Evolutionary conservation across 495 filamentous ascomycete species (phyloP), one percentile per base, ranked within the genome.

Genomic region (Terfezia claveryi): DNA sequence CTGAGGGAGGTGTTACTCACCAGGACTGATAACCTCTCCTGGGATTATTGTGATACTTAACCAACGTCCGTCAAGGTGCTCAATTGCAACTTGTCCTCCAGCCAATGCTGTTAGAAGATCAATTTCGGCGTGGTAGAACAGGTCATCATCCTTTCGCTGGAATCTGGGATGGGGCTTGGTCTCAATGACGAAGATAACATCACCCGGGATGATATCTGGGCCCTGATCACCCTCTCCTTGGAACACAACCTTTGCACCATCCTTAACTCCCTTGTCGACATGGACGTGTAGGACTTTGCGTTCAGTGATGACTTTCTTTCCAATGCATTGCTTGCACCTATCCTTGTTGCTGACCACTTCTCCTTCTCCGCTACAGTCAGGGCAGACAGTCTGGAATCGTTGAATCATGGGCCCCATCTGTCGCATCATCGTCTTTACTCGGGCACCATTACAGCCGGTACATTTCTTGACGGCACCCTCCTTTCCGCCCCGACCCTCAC

Each of bases 401-500:
- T 96, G 92, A 65, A 96, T 96, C 91, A 99, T 99, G 53, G 91
- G 91, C 53, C 92, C 91, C 88, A 96, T 96, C 74, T 96, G 92
- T 63, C 91, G 84, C 91, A 96, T 95, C 89, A 99, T 96, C 20
- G 83, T 94, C 80, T 96, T 96, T 85, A 94, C 92, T 70, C 91
- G 92, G 58, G 80, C 76, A 62, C 91, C 91, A 57, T 92, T 85
- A 69, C 91, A 99, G 58, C 83, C 82, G 36, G 78, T 65, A 72
- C 91, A 99, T 59, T 82, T 83, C 72, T 84, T 86, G 61, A 96
- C 89, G 14, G 92, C 84, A 57, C 91, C 91, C 55, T 99, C 91
- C 72, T 96, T 96, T 44, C 92, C 92, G 66, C 91, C 91, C 59
- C 89, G 85, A 50, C 91, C 91, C 54, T 93, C 86, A 69, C 91